Conservation (phyloP, 768 basidiomycete genomes). For the Heimioporus sp. region DNA sequence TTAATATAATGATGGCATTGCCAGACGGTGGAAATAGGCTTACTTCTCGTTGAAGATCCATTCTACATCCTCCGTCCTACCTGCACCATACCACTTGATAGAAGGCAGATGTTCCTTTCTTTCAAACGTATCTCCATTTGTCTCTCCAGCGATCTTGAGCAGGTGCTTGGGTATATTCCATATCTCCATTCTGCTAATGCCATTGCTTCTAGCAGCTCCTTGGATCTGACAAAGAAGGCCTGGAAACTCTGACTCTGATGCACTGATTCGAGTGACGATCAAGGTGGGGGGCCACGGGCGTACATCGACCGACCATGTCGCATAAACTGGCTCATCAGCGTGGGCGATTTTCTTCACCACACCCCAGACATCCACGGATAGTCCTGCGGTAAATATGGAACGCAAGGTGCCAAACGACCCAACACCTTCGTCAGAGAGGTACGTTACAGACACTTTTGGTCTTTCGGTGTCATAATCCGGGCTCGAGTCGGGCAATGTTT, state of each 20-base stretch:
- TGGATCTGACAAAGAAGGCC: conserved; percentile 35
- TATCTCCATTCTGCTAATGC: conserved; percentile 41
- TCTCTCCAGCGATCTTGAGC: conserved; percentile 18
- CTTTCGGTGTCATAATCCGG: conserved; percentile 5
- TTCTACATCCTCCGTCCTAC: conserved; percentile 29
- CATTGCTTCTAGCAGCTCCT: conserved; percentile 33
- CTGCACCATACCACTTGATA: conserved; percentile 50
- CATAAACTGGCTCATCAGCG: conserved; percentile 24
- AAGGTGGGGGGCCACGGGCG: conserved; percentile 33
- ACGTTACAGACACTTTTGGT: conserved; percentile 32
- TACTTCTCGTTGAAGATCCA: conserved; percentile 55
- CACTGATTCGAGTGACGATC: conserved; percentile 44
- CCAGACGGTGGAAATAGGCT: conserved; percentile 1
- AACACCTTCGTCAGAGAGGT: conserved; percentile 46
- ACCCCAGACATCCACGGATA: conserved; percentile 20
- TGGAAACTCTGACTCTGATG: conserved; percentile 29
- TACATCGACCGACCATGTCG: conserved; percentile 46
- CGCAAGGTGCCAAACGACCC: conserved; percentile 43
- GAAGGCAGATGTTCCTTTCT: conserved; percentile 41
- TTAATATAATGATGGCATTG: too few relatives aligned
- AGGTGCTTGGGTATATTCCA: conserved; percentile 45
- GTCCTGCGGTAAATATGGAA: conserved; percentile 18
- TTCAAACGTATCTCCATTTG: conserved; percentile 32
- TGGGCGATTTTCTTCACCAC: conserved; percentile 11
- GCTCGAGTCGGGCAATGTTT: conserved; percentile 5